Base-by-base conservation (phyloP, 225 moss, liverwort and hornwort species). In the Pseudoscleropodium purum region DNA sequence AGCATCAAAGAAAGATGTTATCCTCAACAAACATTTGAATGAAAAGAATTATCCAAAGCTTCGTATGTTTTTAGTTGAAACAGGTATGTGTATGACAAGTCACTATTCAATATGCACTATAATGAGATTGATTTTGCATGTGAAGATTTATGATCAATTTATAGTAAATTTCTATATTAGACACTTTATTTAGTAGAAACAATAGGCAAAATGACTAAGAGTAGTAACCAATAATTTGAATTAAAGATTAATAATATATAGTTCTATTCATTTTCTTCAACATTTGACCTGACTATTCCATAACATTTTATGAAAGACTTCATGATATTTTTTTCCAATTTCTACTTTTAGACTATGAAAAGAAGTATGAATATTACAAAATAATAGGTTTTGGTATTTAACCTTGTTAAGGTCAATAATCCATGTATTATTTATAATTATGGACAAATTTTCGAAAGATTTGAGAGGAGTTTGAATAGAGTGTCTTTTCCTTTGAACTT, bases 401-500 rank as follows among this genome's bases (percentile, higher is more conserved):
- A 39, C 0, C 14, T 1, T 39, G 13, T 33, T 13, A 70, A 39
- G 13, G 7, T 39, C 24, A 70, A 39, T 34, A 24, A 4, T 25
- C 8, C 8, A 24, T 39, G 8, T 23, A 15, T 25, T 39, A 13
- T 0, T 4, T 13, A 1, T 4, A 39, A 39, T 2, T 4, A 39
- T 70, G 2, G 5, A 8, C 0, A 39, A 39, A 41, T 5, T 41
- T 0, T 26, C 1, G 6, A 41, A 41, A 26, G 0, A 8, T 15
- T 8, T 25, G 25, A 13, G 0, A 25, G 0, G 0, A 72, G 1
- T 15, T 41, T 41, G 5, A 41, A 41, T 41, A 8, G 13, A 41
- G 3, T 1, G 8, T 4, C 0, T 9, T 26, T 0, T 0, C 1
- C 7, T 1, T 4, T 26, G 14, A 26, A 0, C 0, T 26, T 41